Conservation (phyloP, 352 stramenopile species). For the Pseudoperonospora humuli region DNA sequence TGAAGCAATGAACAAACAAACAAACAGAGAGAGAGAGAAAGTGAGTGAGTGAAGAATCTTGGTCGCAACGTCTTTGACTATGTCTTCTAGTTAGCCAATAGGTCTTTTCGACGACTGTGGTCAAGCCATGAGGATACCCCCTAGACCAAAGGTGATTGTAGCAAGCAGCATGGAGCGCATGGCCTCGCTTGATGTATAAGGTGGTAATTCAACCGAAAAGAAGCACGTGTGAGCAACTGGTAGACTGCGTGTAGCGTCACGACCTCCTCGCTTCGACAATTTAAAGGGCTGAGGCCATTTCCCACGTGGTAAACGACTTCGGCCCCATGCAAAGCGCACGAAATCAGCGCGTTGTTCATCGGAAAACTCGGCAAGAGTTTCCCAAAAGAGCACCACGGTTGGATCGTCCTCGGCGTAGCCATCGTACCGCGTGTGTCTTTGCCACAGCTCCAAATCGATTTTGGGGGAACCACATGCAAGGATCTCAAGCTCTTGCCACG, state of each 20-base stretch:
- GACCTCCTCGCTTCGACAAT: slow-evolving; percentile 84
- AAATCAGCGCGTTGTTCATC: slow-evolving; percentile 88
- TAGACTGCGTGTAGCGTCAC: slow-evolving; percentile 73
- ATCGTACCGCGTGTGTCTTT: slow-evolving; percentile 86
- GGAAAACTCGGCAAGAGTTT: slow-evolving; percentile 78
- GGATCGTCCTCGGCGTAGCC: slow-evolving; percentile 78
- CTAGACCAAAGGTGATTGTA: slow-evolving; percentile 91
- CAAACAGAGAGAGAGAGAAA: slow-evolving; percentile 25
- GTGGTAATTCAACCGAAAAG: slow-evolving; percentile 92
- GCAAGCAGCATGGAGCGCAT: slow-evolving; percentile 89
- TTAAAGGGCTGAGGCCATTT: slow-evolving; percentile 89
- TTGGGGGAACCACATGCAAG: slow-evolving; percentile 87
- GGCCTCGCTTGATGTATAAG: slow-evolving; percentile 86
- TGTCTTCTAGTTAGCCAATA: no score
- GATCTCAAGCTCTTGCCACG: slow-evolving; percentile 87
- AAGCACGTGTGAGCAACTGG: slow-evolving; percentile 94
- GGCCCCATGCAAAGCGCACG: slow-evolving; percentile 91
- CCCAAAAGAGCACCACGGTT: slow-evolving; percentile 86
- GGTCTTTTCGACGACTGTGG: not conserved
- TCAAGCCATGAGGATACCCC: slow-evolving; percentile 85
- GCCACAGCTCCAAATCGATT: slow-evolving; percentile 85
- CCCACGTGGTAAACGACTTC: slow-evolving; percentile 83
- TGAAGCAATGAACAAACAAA: slow-evolving; percentile 25
- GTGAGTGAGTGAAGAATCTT: slow-evolving; percentile 13
- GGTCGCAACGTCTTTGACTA: no score